These are phyloP conservation scores for Euphorbia peplus DNA, from an alignment of 345 rosid species.

Conservation along the genomic window DNA sequence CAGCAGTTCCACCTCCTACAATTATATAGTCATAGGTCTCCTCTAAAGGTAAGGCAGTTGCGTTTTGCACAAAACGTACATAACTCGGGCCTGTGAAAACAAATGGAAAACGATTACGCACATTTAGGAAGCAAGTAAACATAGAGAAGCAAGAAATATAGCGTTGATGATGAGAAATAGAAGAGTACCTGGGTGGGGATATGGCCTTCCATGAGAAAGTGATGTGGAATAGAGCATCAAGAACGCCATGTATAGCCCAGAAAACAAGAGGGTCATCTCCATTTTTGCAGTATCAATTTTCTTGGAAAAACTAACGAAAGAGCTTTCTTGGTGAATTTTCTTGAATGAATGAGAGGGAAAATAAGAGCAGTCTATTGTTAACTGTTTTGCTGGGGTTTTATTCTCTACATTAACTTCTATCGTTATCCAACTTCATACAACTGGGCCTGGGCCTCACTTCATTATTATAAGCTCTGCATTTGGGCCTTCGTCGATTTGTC, in stretches of 20 bases:
- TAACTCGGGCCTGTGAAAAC: constrained; percentile 54
- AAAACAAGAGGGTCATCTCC: constrained; percentile 17
- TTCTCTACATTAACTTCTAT: neutral
- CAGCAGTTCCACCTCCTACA: constrained; percentile 90
- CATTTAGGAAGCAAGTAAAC: constrained; percentile 9
- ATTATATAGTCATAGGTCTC: constrained; percentile 83
- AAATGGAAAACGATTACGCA: neutral
- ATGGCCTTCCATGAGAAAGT: constrained; percentile 40
- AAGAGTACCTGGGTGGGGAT: constrained; percentile 29
- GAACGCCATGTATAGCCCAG: constrained; percentile 23
- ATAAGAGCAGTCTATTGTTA: neutral
- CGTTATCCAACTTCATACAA: too few species aligned
- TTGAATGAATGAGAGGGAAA: neutral
- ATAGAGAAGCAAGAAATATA: neutral
- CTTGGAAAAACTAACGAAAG: neutral
- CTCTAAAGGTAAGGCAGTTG: constrained; percentile 66
- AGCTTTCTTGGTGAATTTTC: constrained; percentile 18
- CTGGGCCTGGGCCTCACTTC: neutral
- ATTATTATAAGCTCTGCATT: too few species aligned
- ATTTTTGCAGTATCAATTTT: neutral
- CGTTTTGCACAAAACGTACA: constrained; percentile 59
- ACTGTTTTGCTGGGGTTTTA: neutral
- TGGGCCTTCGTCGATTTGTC: too few species aligned
- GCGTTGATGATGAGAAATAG: neutral
- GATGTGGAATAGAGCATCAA: constrained; percentile 28